A percentile compares a stretch with the other conserved stretches of the same genome.
Evolutionary conservation across 345 rosid genomes (phyloP).

Genomic region (Eucalyptus victrix): DNA sequence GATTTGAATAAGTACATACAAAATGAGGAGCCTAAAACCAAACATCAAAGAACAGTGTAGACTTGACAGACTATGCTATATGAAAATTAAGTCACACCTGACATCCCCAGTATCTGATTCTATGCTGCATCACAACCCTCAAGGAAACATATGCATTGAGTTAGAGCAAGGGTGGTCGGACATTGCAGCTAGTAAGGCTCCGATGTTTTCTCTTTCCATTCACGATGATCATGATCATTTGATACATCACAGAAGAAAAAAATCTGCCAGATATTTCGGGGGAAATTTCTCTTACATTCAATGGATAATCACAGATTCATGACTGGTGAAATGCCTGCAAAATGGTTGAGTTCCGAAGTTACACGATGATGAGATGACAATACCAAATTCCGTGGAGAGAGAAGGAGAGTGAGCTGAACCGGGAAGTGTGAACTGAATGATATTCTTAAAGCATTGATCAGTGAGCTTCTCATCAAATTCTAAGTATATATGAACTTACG

Average conservation of each 20-base stretch:
- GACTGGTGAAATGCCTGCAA: background rate
- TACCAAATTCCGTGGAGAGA: background rate
- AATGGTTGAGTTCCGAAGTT: background rate
- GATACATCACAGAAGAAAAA: background rate
- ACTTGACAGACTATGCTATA: background rate
- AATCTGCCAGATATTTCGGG: background rate
- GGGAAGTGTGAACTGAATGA: background rate
- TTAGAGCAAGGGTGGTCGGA: background rate
- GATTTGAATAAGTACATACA: background rate
- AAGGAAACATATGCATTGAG: background rate
- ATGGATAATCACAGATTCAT: background rate
- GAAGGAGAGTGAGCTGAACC: background rate
- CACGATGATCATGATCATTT: background rate
- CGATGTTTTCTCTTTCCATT: background rate
- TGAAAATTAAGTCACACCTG: background rate
- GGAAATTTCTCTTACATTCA: background rate
- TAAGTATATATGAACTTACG: background rate
- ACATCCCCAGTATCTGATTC: background rate
- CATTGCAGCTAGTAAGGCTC: background rate
- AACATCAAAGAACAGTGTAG: background rate
- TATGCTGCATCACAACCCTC: background rate
- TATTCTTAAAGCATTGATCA: background rate
- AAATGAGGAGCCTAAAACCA: background rate
- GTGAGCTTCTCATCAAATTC: fast-evolving
- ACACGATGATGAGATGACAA: background rate